Evolutionary conservation across 306 rosid genomes (phyloP).

Genomic region (Purshia tridentata): DNA sequence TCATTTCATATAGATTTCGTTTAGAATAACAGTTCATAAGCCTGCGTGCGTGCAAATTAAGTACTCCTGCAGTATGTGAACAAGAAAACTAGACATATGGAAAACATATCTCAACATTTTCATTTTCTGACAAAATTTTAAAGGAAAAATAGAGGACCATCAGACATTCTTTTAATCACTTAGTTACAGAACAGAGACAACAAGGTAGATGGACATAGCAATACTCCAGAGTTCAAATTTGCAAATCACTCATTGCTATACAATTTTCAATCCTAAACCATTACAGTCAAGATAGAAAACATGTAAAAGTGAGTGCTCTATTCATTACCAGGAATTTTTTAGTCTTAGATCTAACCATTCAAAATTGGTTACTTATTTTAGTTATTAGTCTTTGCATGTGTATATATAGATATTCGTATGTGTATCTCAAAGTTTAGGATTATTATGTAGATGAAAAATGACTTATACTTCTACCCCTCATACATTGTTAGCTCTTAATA

Average conservation of each 20-base stretch:
- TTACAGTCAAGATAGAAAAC: background rate
- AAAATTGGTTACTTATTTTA: background rate
- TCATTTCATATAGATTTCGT: conserved; percentile 32
- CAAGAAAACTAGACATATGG: conserved; percentile 2
- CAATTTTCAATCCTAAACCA: background rate
- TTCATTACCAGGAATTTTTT: background rate
- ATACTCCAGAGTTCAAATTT: background rate
- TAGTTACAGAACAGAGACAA: background rate
- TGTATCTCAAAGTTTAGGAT: background rate
- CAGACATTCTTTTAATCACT: background rate
- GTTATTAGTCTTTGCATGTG: background rate
- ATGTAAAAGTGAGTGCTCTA: background rate
- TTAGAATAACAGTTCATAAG: conserved; percentile 16
- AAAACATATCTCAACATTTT: background rate
- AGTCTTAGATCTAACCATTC: too few species aligned
- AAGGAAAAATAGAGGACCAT: background rate
- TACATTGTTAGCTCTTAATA: background rate
- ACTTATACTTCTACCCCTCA: background rate
- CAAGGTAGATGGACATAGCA: background rate
- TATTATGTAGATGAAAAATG: background rate
- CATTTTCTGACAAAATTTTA: background rate
- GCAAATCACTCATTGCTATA: background rate
- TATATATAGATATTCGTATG: background rate
- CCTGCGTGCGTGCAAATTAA: background rate
- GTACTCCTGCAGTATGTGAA: background rate